These are phyloP conservation scores for Alternaria ethzedia DNA, from an alignment of 2,329 filamentous ascomycete genomes.

Conservation along the genomic window DNA sequence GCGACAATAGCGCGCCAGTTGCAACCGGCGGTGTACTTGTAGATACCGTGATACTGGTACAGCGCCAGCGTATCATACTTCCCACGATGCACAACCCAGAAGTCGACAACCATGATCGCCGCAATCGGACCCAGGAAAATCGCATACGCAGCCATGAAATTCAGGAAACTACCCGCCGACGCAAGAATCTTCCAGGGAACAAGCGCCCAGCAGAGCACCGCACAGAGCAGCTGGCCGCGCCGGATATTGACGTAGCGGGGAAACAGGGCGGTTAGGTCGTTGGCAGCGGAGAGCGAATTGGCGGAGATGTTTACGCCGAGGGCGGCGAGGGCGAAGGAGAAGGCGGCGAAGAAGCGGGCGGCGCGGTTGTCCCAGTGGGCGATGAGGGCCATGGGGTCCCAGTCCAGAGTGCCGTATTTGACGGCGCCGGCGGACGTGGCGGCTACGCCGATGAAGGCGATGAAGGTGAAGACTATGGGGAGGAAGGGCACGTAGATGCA, in stretches of 20 bases:
- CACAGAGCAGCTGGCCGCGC: slow-evolving; percentile 56
- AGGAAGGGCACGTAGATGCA: slow-evolving; percentile 59
- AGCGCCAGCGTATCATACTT: slow-evolving; percentile 60
- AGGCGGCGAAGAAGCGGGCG: slow-evolving; percentile 50
- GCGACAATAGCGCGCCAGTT: slow-evolving; percentile 67
- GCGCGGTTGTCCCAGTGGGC: slow-evolving; percentile 48
- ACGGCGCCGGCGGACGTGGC: slow-evolving; percentile 62
- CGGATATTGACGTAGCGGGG: slow-evolving; percentile 62
- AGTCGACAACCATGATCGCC: slow-evolving; percentile 66
- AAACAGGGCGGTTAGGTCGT: slow-evolving; percentile 60
- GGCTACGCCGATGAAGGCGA: slow-evolving; percentile 64
- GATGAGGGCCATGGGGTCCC: slow-evolving; percentile 53
- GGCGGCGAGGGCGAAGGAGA: slow-evolving; percentile 56
- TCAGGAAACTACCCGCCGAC: slow-evolving; percentile 52
- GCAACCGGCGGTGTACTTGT: slow-evolving; percentile 59
- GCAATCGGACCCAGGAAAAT: slow-evolving; percentile 71
- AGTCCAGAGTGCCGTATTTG: slow-evolving; percentile 56
- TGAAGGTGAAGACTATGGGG: slow-evolving; percentile 61
- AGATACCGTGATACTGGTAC: slow-evolving; percentile 58
- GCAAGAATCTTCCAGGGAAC: slow-evolving; percentile 57
- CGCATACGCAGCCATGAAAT: slow-evolving; percentile 71
- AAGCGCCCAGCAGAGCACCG: slow-evolving; percentile 52
- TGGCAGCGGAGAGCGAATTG: slow-evolving; percentile 61
- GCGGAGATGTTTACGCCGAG: slow-evolving; percentile 62
- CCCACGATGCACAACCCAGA: slow-evolving; percentile 61